These are phyloP conservation scores for Talaromyces sp. DNA, from an alignment of 2,329 filamentous ascomycete species.

Conservation along the genomic window DNA sequence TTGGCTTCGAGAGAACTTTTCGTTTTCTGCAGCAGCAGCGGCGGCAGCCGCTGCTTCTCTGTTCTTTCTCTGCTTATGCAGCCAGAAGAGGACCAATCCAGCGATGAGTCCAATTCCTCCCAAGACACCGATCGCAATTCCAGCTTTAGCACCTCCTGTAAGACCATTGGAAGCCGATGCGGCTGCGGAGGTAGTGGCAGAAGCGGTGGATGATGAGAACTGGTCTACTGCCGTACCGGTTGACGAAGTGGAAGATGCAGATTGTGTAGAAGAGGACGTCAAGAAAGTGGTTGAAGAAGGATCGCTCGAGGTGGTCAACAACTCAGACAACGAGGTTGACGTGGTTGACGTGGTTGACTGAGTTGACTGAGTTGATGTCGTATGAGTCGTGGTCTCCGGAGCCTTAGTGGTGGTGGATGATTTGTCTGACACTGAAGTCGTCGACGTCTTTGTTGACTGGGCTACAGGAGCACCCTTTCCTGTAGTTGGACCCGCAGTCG, in stretches of 20 bases:
- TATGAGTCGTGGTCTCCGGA: slow-evolving; percentile 3
- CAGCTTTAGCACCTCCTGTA: slow-evolving; percentile 62
- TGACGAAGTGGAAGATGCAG: slow-evolving; percentile 7
- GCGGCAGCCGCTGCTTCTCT: slow-evolving; percentile 15
- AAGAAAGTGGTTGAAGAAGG: slow-evolving; percentile 15
- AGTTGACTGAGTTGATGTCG: slow-evolving; percentile 1
- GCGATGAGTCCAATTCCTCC: slow-evolving; percentile 64
- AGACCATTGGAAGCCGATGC: slow-evolving; percentile 36
- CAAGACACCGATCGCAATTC: slow-evolving; percentile 79
- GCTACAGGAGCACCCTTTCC: slow-evolving; percentile 19
- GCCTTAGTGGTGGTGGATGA: not conserved
- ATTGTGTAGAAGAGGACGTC: slow-evolving; percentile 10
- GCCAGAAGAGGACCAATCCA: slow-evolving; percentile 66
- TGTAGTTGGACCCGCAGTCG: slow-evolving; percentile 8
- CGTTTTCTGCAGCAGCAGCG: slow-evolving; percentile 58
- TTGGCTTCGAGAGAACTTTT: slow-evolving; percentile 52
- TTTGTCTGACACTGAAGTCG: not conserved
- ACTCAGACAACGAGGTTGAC: not conserved
- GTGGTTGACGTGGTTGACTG: not conserved
- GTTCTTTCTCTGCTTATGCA: slow-evolving; percentile 59
- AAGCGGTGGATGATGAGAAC: slow-evolving; percentile 25
- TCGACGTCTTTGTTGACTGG: slow-evolving; percentile 4
- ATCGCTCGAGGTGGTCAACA: slow-evolving; percentile 12
- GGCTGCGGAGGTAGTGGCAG: slow-evolving; percentile 18
- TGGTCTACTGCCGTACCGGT: slow-evolving; percentile 18